Percentiles rank a stretch among this genome's conserved stretches.
Conservation (phyloP, 2,329 filamentous ascomycete species). For the Aspergillus sp. region DNA sequence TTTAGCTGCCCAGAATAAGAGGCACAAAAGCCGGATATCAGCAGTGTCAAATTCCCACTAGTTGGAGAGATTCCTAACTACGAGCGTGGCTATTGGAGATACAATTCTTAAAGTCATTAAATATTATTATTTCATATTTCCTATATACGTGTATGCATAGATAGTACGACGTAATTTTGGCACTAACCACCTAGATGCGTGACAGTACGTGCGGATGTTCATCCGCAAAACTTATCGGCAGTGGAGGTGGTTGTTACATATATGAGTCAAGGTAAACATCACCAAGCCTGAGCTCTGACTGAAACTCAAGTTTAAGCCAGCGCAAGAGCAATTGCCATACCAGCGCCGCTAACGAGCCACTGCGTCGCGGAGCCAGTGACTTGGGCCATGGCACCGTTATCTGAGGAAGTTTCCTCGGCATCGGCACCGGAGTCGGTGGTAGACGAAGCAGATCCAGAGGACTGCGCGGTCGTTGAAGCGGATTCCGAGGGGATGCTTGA, state of each 20-base stretch:
- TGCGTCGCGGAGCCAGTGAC: conserved; percentile 17
- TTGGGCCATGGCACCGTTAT: conserved; percentile 24
- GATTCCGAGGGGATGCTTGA: background rate
- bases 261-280: background rate
- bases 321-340: conserved; percentile 26
- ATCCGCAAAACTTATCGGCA: background rate
- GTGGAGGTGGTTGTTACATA: background rate
- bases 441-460: conserved; percentile 6
- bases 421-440: conserved; percentile 12
- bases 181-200: background rate
- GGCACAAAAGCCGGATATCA: too few relatives aligned
- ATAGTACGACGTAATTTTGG: background rate
- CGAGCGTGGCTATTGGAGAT: too few relatives aligned
- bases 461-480: background rate
- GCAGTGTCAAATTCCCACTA: too few relatives aligned
- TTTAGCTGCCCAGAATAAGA: too few relatives aligned
- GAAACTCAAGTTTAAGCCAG: conserved; percentile 20
- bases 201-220: background rate
- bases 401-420: background rate
- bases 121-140: background rate
- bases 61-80: too few relatives aligned
- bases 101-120: background rate
- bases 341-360: conserved; percentile 29
- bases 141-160: background rate
- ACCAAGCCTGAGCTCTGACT: background rate